phyloP scores from a whole-genome alignment of 176 grass and related monocot species.

The Oryza glaberrima region DNA sequence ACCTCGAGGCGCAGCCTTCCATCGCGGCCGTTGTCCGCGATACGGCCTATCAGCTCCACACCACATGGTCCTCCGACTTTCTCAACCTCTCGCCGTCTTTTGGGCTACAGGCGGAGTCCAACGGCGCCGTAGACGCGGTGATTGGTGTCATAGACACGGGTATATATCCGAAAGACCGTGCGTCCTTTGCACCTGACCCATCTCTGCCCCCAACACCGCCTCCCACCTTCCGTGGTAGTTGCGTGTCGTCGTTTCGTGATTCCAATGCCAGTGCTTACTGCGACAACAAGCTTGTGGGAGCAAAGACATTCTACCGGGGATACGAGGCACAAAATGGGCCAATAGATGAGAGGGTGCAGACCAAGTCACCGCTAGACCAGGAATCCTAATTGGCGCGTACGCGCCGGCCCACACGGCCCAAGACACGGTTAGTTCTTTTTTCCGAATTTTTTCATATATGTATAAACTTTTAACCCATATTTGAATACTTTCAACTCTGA shows the following conservation, averaged over 20 bases:
- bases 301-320: slow-evolving; percentile 14
- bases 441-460: too few species aligned
- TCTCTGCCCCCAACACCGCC: slow-evolving; percentile 8
- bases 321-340: neutral
- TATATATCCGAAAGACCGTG: slow-evolving; percentile 29
- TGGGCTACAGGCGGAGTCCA: slow-evolving; percentile 41
- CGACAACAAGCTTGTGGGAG: slow-evolving; percentile 56
- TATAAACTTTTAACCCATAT: too few species aligned
- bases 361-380: slow-evolving; percentile 49
- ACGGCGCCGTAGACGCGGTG: slow-evolving; percentile 38
- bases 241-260: neutral
- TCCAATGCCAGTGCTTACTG: slow-evolving; percentile 40
- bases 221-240: slow-evolving; percentile 20
- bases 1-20: slow-evolving; percentile 28
- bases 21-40: slow-evolving; percentile 56
- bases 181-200: slow-evolving; percentile 19
- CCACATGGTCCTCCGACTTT: slow-evolving; percentile 49
- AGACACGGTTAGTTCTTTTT: too few species aligned
- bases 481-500: too few species aligned
- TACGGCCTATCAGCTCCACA: slow-evolving; percentile 31
- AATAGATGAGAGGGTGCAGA: slow-evolving; percentile 33
- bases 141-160: slow-evolving; percentile 23
- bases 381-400: too few species aligned
- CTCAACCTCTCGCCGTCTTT: slow-evolving; percentile 48
- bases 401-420: too few species aligned